A percentile compares a stretch with the other conserved stretches of the same genome.
Evolutionary conservation across 2,329 filamentous ascomycete genomes (phyloP).

Genomic region (Calonectria fujianensis): DNA sequence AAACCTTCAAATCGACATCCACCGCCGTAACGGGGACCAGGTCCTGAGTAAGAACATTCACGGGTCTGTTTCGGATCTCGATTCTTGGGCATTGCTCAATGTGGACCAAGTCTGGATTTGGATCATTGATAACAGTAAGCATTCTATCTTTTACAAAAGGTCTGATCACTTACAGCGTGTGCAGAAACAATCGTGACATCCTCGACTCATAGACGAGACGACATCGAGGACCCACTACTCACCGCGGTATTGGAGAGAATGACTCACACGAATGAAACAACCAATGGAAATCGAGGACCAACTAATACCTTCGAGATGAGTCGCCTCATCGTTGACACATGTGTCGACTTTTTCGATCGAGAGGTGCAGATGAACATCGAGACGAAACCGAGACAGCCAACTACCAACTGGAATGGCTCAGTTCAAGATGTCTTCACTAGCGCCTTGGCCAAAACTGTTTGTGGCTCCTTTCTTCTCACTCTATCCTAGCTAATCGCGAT

Average conservation of each 20-base stretch:
- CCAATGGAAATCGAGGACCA: not conserved
- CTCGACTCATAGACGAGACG: not conserved
- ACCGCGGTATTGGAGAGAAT: constrained; percentile 21
- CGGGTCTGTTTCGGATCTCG: not conserved
- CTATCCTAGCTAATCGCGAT: not conserved
- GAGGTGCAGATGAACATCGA: constrained; percentile 2
- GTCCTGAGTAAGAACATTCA: constrained; percentile 36
- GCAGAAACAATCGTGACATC: constrained; percentile 37
- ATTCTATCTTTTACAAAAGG: too few species aligned
- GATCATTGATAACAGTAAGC: constrained; percentile 41
- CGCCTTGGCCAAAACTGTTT: not conserved
- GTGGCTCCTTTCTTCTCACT: not conserved
- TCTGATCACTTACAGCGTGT: not conserved
- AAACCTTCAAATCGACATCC: not conserved
- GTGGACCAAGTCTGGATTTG: constrained; percentile 50
- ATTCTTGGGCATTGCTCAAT: constrained; percentile 33
- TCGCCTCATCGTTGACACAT: constrained; percentile 43
- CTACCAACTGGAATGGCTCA: not conserved
- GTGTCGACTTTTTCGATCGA: constrained; percentile 40
- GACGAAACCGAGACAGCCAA: not conserved
- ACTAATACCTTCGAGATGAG: constrained; percentile 39
- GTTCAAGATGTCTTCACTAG: constrained; percentile 10
- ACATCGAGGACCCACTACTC: not conserved
- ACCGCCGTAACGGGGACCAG: constrained; percentile 39
- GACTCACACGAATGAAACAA: not conserved